Evolutionary conservation across 192 early-diverging fungal genomes (phyloP), one percentile per base, ranked within the genome.

Genomic region (Endogone sp.): DNA sequence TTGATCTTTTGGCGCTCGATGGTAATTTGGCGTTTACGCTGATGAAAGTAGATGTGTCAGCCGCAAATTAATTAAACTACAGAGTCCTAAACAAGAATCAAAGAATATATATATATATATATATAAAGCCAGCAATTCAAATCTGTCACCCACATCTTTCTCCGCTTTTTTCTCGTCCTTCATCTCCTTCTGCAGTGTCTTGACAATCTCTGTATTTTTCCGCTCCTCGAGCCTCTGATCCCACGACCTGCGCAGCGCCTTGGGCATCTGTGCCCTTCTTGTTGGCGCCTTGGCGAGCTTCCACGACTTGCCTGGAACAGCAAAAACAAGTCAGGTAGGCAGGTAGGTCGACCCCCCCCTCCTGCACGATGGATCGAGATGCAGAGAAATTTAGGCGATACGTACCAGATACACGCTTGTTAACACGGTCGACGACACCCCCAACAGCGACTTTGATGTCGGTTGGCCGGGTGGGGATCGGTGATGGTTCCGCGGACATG

Each of bases 81-180:
- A 56, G 55, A 11, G 55, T 56, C 11, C n/a, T n/a, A n/a, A n/a
- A n/a, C n/a, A n/a, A n/a, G n/a, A n/a, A n/a, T n/a, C n/a, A n/a
- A n/a, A n/a, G n/a, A n/a, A n/a, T n/a, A n/a, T n/a, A n/a, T n/a
- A n/a, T n/a, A n/a, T n/a, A n/a, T n/a, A n/a, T n/a, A n/a, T n/a
- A n/a, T n/a, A n/a, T n/a, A n/a, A n/a, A n/a, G n/a, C n/a, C n/a
- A n/a, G n/a, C n/a, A n/a, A n/a, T n/a, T n/a, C n/a, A n/a, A n/a
- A n/a, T 13, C n/a, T n/a, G n/a, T 56, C 55, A 58, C 79, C 13
- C 67, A 85, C 82, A 71, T 88, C 82, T 68, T 85, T 86, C 22
- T 72, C 83, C 10, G 76, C 78, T 55, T 70, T 66, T 21, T 65
- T 79, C 57, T 83, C 76, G 30, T 77, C 83, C 70, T 88, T 82